Conservation (phyloP, 129 eudicot genomes). For the Flaveria trinervia region DNA sequence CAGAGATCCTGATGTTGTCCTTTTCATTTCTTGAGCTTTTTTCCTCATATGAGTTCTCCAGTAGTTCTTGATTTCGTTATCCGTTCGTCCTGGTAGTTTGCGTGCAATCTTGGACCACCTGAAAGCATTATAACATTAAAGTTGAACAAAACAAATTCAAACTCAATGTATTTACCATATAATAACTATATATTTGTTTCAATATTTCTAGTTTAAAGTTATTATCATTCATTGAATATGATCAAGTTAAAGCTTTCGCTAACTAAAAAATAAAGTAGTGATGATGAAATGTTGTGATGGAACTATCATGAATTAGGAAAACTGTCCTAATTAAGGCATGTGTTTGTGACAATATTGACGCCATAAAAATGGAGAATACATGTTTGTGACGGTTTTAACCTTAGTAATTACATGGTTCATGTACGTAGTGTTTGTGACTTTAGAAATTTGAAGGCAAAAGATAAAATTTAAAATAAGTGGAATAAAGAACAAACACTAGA, state of each 20-base stretch:
- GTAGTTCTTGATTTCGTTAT: constrained; percentile 88
- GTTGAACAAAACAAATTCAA: neutral
- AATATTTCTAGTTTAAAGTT: neutral
- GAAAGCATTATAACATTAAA: constrained; percentile 19
- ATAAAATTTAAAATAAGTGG: neutral
- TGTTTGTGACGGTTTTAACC: neutral
- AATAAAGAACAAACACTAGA: neutral
- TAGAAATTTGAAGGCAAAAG: constrained; percentile 16
- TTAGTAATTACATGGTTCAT: neutral
- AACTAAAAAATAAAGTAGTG: too few species aligned
- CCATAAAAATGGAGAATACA: neutral
- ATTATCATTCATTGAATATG: too few species aligned
- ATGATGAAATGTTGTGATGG: too few species aligned
- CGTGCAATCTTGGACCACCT: constrained; percentile 96
- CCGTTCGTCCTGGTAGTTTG: constrained; percentile 83
- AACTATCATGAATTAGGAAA: too few species aligned
- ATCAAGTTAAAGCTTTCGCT: too few species aligned
- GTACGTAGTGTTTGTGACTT: neutral
- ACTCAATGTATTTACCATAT: constrained; percentile 8
- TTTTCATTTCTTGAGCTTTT: constrained; percentile 65
- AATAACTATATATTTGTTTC: neutral
- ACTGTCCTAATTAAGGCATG: neutral
- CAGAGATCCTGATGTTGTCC: constrained; percentile 25
- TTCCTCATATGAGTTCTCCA: constrained; percentile 94
- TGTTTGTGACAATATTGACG: neutral